phyloP scores from a whole-genome alignment of 768 basidiomycete genomes.

The Xerocomus potaroensis region DNA sequence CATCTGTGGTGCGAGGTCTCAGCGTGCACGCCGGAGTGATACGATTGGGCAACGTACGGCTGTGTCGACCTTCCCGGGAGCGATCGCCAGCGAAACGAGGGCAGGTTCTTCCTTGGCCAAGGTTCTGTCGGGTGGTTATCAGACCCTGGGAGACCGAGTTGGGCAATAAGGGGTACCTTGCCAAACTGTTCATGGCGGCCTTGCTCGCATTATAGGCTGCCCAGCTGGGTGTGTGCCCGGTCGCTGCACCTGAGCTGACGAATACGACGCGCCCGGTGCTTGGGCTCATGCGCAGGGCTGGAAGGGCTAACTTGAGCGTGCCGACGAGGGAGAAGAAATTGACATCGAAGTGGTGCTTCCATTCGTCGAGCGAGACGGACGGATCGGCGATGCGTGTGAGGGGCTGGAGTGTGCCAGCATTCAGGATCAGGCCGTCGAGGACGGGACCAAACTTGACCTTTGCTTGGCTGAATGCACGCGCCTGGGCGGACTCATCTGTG shows the following conservation, averaged over 20 bases:
- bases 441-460: conserved; percentile 54
- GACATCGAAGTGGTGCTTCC: conserved; percentile 75
- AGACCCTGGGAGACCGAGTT: background rate
- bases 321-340: conserved; percentile 85
- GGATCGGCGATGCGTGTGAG: conserved; percentile 54
- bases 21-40: background rate
- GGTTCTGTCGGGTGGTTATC: conserved; percentile 47
- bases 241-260: conserved; percentile 82
- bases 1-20: conserved; percentile 51
- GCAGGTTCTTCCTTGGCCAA: conserved; percentile 80
- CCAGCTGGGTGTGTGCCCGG: conserved; percentile 65
- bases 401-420: conserved; percentile 78
- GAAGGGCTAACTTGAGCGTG: conserved; percentile 62
- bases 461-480: conserved; percentile 52
- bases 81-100: conserved; percentile 68
- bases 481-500: conserved; percentile 51
- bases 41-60: conserved; percentile 41
- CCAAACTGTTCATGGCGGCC: conserved; percentile 85
- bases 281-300: conserved; percentile 59
- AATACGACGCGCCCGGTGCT: conserved; percentile 68
- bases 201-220: conserved; percentile 81
- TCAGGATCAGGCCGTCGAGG: conserved; percentile 72
- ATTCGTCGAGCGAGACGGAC: conserved; percentile 47
- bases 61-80: conserved; percentile 89
- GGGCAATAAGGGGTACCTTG: conserved; percentile 45